A percentile compares a stretch with the other conserved stretches of the same genome.
These are phyloP conservation scores for Magnolia officinalis DNA, from an alignment of 164 flowering plant genomes.

Conservation along the genomic window DNA sequence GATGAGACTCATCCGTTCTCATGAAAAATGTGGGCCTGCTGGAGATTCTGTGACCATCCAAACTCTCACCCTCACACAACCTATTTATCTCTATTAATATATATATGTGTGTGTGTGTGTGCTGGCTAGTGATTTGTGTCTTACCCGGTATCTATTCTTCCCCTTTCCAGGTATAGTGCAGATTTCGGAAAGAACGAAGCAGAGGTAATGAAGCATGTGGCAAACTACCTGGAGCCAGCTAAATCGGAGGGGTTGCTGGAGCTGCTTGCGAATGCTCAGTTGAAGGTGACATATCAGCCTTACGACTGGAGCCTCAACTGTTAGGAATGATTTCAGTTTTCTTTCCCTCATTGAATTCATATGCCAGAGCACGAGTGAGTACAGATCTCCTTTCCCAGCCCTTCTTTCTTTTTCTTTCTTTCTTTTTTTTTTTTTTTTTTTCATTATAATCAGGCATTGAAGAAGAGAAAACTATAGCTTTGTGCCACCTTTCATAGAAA, in stretches of 20 bases:
- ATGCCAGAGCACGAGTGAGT: not conserved
- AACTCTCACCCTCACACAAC: not conserved
- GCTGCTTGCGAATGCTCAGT: conserved; percentile 45
- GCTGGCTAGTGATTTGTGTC: not conserved
- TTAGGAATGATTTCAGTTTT: conserved; percentile 15
- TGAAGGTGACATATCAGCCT: conserved; percentile 71
- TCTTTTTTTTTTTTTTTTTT: no score
- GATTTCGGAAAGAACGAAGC: conserved; percentile 79
- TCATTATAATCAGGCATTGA: not conserved
- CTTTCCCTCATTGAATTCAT: not conserved
- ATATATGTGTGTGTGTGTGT: no score
- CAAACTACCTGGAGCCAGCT: conserved; percentile 64
- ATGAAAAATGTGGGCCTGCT: not conserved
- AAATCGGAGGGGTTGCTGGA: conserved; percentile 58
- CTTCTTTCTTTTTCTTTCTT: no score
- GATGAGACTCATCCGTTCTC: not conserved
- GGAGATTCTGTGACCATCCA: no score
- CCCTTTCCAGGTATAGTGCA: conserved; percentile 51
- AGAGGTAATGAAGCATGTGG: conserved; percentile 75
- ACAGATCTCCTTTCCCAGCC: no score
- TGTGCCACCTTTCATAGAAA: not conserved
- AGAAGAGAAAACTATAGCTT: not conserved
- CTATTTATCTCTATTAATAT: not conserved
- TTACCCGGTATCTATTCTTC: conserved; percentile 1
- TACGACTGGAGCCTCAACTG: conserved; percentile 76